Base-by-base conservation (phyloP, 148 eudicot genomes). In the Rhododendron ferrugineum region DNA sequence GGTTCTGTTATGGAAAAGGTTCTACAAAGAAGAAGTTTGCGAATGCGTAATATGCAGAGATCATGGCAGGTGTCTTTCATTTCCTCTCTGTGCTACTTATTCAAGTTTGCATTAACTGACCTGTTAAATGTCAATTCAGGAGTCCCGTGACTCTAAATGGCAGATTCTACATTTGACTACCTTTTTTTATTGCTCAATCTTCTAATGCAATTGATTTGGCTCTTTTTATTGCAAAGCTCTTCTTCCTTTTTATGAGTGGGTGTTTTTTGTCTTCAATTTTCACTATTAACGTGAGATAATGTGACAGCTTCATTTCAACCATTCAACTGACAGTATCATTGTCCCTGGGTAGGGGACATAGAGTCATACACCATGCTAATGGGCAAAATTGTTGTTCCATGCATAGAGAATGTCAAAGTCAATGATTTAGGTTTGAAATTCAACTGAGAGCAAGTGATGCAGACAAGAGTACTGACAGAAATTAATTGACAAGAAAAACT, bases 31-130 rank as follows among this genome's bases (percentile, higher is more conserved):
- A 92, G 91, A 88, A 95, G 99, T 88, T 91, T 95, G 92, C 89
- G 92, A 82, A 85, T 95, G 94, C 95, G 98, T 44, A 97, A 97
- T 89, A 92, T 93, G 98, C 99, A 97, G 91, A 94, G 98, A 89
- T 76, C 95, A 83, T 95, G 99, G 99, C 96, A 94, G 98, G 99
- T 94, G 83, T 81, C 56, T 81, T 80, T 54, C 75, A 58, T 79
- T 84, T 46, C 11, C 34, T 83, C 26, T 30, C 47, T 49, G 26
- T 62, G n/a, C 52, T 34, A 15, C 46, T 34, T 30, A 32, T 18
- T 80, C 46, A 80, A 52, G 34, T 78, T 46, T 47, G 8, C 78
- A 28, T 46, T 5, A 70, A 68, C 46, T 68, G 26, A 68, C 42
- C 78, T 44, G 28, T 42, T 68, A 16, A 44, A 26, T 68, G 56